Percentiles rank a stretch among this genome's conserved stretches.
Evolutionary conservation across 2,329 filamentous ascomycete genomes (phyloP).

Genomic region (Thelonectria blattea): DNA sequence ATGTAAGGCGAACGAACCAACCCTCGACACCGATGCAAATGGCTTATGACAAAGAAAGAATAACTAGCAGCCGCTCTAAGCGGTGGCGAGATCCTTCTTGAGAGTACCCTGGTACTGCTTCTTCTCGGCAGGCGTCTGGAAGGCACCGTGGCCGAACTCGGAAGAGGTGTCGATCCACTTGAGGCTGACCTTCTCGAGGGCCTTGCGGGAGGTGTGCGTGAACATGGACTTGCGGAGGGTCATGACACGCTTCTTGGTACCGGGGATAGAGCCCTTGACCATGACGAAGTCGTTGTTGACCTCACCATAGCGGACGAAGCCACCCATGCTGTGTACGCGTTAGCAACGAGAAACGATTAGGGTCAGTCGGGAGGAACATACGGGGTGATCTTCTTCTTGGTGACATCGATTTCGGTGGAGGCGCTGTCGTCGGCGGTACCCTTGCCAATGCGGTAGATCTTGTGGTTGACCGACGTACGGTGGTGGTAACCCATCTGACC

Average conservation of each 20-base stretch:
- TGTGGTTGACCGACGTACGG: constrained; percentile 99
- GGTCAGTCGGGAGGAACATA: constrained; percentile 62
- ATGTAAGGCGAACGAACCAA: constrained; percentile 47
- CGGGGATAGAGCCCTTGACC: constrained; percentile 96
- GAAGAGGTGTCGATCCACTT: constrained; percentile 99
- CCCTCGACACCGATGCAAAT: constrained; percentile 63
- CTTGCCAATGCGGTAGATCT: constrained; percentile 99
- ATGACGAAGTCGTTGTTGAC: constrained; percentile 99
- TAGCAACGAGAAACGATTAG: constrained; percentile 37
- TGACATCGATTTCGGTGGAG: constrained; percentile 92
- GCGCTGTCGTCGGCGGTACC: constrained; percentile 89
- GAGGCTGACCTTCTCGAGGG: constrained; percentile 98
- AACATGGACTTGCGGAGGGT: constrained; percentile 99
- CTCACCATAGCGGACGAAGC: constrained; percentile 98
- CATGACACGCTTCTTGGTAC: constrained; percentile 99
- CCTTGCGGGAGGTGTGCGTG: constrained; percentile 91
- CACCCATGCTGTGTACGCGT: constrained; percentile 76
- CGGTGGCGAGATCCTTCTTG: constrained; percentile 87
- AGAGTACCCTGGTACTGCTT: constrained; percentile 95
- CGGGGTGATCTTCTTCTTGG: constrained; percentile 99
- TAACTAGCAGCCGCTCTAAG: constrained; percentile 48
- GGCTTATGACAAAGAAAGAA: constrained; percentile 51
- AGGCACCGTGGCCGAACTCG: constrained; percentile 99
- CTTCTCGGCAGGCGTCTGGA: constrained; percentile 99
- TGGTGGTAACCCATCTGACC: constrained; percentile 99